Conservation (phyloP, 2,329 filamentous ascomycete genomes). For the Grosmannia penicillata region DNA sequence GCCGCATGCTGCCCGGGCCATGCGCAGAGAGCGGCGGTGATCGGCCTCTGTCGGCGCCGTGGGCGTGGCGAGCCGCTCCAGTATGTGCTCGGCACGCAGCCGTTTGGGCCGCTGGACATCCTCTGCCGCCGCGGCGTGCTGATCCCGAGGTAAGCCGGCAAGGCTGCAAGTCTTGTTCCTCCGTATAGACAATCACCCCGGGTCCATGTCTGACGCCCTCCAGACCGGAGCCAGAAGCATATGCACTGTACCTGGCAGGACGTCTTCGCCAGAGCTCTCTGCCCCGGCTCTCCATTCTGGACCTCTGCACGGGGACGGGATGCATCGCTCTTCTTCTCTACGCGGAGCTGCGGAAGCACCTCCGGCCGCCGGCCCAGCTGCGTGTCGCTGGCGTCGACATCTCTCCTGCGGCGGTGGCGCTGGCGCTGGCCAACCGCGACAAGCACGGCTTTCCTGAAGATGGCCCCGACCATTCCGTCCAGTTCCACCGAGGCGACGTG, state of each 20-base stretch:
- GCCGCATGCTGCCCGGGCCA: too few relatives aligned
- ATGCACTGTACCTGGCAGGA: conserved; percentile 40
- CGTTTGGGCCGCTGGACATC: conserved; percentile 74
- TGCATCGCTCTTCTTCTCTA: conserved; percentile 72
- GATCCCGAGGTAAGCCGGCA: conserved; percentile 52
- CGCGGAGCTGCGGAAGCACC: conserved; percentile 27
- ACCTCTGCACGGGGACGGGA: conserved; percentile 82
- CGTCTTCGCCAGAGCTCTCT: not conserved
- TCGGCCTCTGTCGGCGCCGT: conserved; percentile 31
- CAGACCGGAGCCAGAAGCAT: conserved; percentile 57
- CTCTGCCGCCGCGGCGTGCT: conserved; percentile 63
- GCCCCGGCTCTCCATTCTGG: conserved; percentile 46
- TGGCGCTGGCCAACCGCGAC: conserved; percentile 50
- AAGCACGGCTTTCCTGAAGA: conserved; percentile 26
- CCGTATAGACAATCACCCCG: too few relatives aligned
- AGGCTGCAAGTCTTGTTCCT: not conserved
- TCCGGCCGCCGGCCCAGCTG: conserved; percentile 21
- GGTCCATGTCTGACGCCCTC: not conserved
- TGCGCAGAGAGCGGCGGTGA: conserved; percentile 11
- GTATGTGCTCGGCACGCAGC: conserved; percentile 78
- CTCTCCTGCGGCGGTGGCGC: conserved; percentile 44
- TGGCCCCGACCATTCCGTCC: not conserved
- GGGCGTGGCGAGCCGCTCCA: conserved; percentile 63
- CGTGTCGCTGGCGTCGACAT: conserved; percentile 60
- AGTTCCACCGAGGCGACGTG: conserved; percentile 21